These are phyloP conservation scores for Candida mattraensis DNA, from an alignment of 805 yeast genomes.

Conservation along the genomic window DNA sequence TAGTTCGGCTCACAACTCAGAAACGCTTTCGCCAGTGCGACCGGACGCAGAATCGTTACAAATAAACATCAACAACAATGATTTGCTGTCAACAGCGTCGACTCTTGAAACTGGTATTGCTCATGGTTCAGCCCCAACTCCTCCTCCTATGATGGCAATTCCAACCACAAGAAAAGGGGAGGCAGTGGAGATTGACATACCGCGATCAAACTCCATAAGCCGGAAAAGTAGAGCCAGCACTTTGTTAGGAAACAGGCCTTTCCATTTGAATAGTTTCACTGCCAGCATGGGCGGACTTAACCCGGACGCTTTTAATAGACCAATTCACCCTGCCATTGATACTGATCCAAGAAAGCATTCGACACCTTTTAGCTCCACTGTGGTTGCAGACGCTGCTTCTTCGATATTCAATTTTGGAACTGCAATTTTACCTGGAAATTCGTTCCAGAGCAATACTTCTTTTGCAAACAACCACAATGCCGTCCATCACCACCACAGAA, in stretches of 20 bases:
- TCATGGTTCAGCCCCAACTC: conserved; percentile 43
- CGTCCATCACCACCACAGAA: conserved; percentile 3
- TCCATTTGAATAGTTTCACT: conserved; percentile 7
- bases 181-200: conserved; percentile 66
- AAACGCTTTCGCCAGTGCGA: conserved; percentile 17
- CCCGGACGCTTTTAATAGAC: background rate
- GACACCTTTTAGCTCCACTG: conserved; percentile 28
- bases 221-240: conserved; percentile 26
- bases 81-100: conserved; percentile 8
- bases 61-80: conserved; percentile 3
- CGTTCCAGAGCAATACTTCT: conserved; percentile 12
- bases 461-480: background rate
- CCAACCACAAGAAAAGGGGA: conserved; percentile 82
- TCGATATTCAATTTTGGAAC: conserved; percentile 31
- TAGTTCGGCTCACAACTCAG: conserved; percentile 20
- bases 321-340: conserved; percentile 2
- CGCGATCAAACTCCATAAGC: conserved; percentile 28
- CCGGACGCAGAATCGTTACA: conserved; percentile 13
- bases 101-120: conserved; percentile 10
- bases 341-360: conserved; percentile 18
- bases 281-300: conserved; percentile 1
- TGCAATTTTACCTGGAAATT: conserved; percentile 14
- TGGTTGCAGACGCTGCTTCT: conserved; percentile 31
- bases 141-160: conserved; percentile 74
- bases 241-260: conserved; percentile 15